Evolutionary conservation across 148 eudicot genomes (phyloP), one percentile per base, ranked within the genome.

Genomic region (Arctostaphylos glauca): DNA sequence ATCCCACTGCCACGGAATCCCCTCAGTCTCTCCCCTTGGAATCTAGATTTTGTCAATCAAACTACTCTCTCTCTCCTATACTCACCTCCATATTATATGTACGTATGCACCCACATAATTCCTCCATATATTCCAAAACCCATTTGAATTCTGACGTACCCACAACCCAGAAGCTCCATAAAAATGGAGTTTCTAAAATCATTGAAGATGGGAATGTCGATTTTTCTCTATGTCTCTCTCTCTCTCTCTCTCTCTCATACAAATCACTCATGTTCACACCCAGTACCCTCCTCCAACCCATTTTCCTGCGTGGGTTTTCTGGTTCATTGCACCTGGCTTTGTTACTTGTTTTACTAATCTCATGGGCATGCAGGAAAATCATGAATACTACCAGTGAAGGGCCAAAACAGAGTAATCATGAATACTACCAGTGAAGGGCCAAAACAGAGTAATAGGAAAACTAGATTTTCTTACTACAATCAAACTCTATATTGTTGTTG

Each of bases 401-500:
- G 43, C 79, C 82, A 5, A 91, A 88, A 77, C 77, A 78, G 60
- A 71, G 80, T 68, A 9, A 25, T 25, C n/a, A n/a, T 9, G 54
- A 62, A 66, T 68, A 67, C 5, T 55, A 62, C 5, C 23, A 25
- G 58, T 75, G 84, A 83, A 44, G 77, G 58, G 43, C 79, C 82
- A 5, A 91, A 88, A 77, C 77, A 78, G 60, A 71, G 80, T 68
- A 9, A 25, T 25, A 60, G 56, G 19, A 75, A 38, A 4, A 14
- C 62, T 76, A 86, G 82, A 64, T 80, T 87, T 79, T 54, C 87
- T 85, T 86, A 83, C 62, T 86, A 78, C 72, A 80, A 72, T 5
- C 84, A 85, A 56, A 60, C 88, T 79, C 74, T 93, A 53, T 83
- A 86, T 55, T 71, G 86, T 62, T 90, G 82, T 66, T 72, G 89